A percentile compares a stretch with the other conserved stretches of the same genome.
phyloP scores from a whole-genome alignment of 2,329 filamentous ascomycete species.

The Fusarium sp. region DNA sequence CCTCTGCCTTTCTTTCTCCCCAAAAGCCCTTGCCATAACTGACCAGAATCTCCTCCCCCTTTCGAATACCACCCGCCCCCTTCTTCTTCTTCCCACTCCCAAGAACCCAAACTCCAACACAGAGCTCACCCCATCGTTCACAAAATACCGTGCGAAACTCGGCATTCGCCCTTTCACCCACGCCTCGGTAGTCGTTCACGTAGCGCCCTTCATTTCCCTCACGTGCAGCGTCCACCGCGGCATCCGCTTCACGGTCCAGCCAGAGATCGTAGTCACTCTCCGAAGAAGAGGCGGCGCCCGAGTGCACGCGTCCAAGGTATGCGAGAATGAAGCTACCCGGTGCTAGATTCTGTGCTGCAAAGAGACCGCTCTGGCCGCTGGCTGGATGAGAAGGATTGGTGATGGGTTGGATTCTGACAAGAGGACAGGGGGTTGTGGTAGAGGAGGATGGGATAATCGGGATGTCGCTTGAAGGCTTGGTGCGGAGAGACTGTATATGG shows the following conservation, averaged over 20 bases:
- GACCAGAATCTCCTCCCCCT: conserved; percentile 73
- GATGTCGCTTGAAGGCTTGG: conserved; percentile 38
- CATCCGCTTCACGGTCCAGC: conserved; percentile 66
- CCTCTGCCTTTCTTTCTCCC: conserved; percentile 54
- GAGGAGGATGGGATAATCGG: conserved; percentile 44
- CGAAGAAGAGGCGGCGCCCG: conserved; percentile 44
- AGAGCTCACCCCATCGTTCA: conserved; percentile 60
- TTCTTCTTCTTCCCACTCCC: conserved; percentile 36
- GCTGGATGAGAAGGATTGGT: conserved; percentile 65
- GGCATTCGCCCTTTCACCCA: conserved; percentile 65
- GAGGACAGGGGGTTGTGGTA: conserved; percentile 58
- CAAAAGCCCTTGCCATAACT: conserved; percentile 78
- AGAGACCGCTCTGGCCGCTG: conserved; percentile 69
- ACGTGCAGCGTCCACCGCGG: conserved; percentile 70
- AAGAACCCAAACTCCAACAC: conserved; percentile 70
- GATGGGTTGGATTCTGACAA: conserved; percentile 68
- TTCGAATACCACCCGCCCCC: conserved; percentile 57
- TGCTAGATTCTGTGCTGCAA: conserved; percentile 65
- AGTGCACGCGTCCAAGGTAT: conserved; percentile 71
- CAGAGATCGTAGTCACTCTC: conserved; percentile 72
- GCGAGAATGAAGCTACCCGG: conserved; percentile 69
- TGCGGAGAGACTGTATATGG: conserved; percentile 56
- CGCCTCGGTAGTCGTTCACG: conserved; percentile 74
- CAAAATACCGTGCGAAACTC: conserved; percentile 72
- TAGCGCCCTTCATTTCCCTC: conserved; percentile 74